A percentile compares a stretch with the other conserved stretches of the same genome.
Evolutionary conservation across 1,284 basidiomycete genomes (phyloP).

Genomic region (Ganoderma leucocontextum): DNA sequence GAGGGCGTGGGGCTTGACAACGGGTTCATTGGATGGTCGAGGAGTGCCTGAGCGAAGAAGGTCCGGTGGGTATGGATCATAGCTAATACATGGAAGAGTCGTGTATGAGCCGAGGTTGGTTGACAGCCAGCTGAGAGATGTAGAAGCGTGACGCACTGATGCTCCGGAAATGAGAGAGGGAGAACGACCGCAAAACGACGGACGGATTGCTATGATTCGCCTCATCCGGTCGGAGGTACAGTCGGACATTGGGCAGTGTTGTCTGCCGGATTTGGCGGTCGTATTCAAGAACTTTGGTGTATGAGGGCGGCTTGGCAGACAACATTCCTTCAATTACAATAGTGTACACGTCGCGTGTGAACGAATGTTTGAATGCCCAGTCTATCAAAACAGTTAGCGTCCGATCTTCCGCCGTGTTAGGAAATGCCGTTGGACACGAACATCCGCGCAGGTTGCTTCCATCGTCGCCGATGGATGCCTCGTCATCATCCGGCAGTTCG

Average conservation of each 20-base stretch:
- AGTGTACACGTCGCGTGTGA: conserved; percentile 38
- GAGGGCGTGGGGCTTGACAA: conserved; percentile 49
- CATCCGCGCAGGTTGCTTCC: conserved; percentile 39
- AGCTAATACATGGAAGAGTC: conserved; percentile 31
- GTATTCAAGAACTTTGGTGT: conserved; percentile 41
- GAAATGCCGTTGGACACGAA: conserved; percentile 27
- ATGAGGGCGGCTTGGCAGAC: conserved; percentile 40
- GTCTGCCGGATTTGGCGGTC: conserved; percentile 43
- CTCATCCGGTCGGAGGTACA: conserved; percentile 41
- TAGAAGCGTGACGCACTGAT: conserved; percentile 36
- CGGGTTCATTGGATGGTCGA: conserved; percentile 49
- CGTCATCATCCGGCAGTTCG: conserved; percentile 40
- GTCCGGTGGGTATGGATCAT: conserved; percentile 48
- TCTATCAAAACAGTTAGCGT: conserved; percentile 27
- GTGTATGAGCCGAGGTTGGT: conserved; percentile 12
- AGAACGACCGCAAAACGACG: conserved; percentile 41
- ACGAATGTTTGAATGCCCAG: conserved; percentile 41
- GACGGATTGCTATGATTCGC: conserved; percentile 41
- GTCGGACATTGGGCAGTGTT: conserved; percentile 38
- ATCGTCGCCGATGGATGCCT: conserved; percentile 34
- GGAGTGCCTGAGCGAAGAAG: conserved; percentile 50
- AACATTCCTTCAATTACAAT: conserved; percentile 39
- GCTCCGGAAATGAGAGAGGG: conserved; percentile 44
- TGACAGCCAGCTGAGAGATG: conserved; percentile 4
- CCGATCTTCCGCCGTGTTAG: neutral